Evolutionary conservation across 1,284 basidiomycete species (phyloP), one percentile per base, ranked within the genome.

Genomic region (Pyrrhoderma lamaoense): DNA sequence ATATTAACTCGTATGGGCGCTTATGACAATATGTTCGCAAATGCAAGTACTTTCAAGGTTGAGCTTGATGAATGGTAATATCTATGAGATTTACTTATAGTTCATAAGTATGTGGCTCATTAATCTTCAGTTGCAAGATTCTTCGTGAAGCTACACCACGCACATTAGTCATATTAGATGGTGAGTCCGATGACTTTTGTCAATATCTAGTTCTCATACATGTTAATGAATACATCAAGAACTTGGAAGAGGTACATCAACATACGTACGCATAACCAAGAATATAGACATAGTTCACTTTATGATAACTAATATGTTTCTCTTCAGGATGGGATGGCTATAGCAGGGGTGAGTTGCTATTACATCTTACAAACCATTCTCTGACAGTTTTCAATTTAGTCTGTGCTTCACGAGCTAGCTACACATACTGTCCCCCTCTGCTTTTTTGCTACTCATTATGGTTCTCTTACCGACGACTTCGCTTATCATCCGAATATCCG

Each of bases 1-100:
- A 97, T 99, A 60, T 80, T 96, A 54, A 98, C 95, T 5, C 84
- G 96, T 23, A 99, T 99, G 95, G 96, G 96, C 16, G 96, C 96
- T 1, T 94, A 95, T 64, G 93, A 97, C 63, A 93, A 93, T 62
- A 95, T 97, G 88, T 96, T 96, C 65, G 88, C 91, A 1, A 89
- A 89, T 59, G 81, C 93, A 0, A 93, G 91, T 67, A 95, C 93
- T 0, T 97, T 96, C 79, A 93, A 95, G 65, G 93, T 97, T 16
- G 94, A 97, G 64, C 73, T 97, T 49, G 93, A 96, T 64, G 94
- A 97, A 79, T 92, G 88, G 89, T 89, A 57, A 48, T 68, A 25
- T 25, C 35, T 31, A 31, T 11, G n/a, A n/a, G n/a, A n/a, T n/a
- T n/a, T 37, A 9, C 16, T 16, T 16, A 11, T 9, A 37, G 35